phyloP scores from a whole-genome alignment of 164 flowering plant species.

The Liriodendron chinense region DNA sequence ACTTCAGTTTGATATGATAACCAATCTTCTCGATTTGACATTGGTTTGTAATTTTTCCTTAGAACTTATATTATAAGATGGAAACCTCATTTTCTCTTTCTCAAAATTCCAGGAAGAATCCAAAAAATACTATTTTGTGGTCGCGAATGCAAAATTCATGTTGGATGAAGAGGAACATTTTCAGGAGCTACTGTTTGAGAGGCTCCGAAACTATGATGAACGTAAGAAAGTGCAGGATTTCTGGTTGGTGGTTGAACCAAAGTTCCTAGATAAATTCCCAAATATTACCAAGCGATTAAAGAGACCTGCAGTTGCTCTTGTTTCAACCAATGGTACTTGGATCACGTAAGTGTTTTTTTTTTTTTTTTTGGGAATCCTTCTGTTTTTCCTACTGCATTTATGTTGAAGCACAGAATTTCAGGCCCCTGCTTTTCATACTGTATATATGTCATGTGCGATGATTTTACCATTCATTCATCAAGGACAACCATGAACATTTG shows the following conservation, averaged over 20 bases:
- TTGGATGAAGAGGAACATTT: slow-evolving; percentile 97
- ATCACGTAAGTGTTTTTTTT: slow-evolving; percentile 58
- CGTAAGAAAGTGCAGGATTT: slow-evolving; percentile 75
- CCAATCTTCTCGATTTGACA: no score
- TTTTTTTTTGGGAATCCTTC: neutral
- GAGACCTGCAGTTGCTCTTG: slow-evolving; percentile 96
- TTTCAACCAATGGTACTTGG: slow-evolving; percentile 91
- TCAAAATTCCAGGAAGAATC: slow-evolving; percentile 18
- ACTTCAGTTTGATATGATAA: no score
- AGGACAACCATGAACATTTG: no score
- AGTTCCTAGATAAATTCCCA: slow-evolving; percentile 88
- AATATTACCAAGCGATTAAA: slow-evolving; percentile 62
- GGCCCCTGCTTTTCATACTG: no score
- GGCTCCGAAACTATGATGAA: slow-evolving; percentile 62
- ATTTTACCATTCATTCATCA: no score
- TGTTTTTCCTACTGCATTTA: no score
- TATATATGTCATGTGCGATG: no score
- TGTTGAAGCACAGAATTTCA: no score
- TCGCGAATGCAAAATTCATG: slow-evolving; percentile 98
- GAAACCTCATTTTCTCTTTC: neutral
- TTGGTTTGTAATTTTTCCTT: no score
- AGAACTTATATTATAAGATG: no score
- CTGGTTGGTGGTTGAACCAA: slow-evolving; percentile 96
- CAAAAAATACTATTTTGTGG: slow-evolving; percentile 69
- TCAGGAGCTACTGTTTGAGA: slow-evolving; percentile 73